These are phyloP conservation scores for Lactarius evosmus DNA, from an alignment of 768 basidiomycete genomes.

Conservation along the genomic window DNA sequence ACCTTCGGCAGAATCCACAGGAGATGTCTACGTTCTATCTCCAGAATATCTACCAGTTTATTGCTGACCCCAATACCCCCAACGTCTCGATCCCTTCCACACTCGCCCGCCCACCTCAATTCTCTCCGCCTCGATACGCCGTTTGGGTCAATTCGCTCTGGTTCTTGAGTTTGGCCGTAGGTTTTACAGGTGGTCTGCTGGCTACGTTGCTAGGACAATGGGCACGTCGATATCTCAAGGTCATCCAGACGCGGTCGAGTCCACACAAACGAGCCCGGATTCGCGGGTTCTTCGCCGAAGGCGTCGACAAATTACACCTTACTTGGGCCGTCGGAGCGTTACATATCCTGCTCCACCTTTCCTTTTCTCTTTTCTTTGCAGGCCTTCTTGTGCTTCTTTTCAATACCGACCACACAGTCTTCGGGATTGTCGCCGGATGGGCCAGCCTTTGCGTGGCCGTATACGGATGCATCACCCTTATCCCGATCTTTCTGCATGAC, in stretches of 20 bases:
- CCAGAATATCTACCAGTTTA: no score
- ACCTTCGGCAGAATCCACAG: neutral
- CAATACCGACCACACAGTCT: neutral
- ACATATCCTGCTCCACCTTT: conserved; percentile 18
- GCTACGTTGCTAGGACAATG: conserved; percentile 15
- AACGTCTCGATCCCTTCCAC: neutral
- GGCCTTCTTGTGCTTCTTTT: conserved; percentile 16
- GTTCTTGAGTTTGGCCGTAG: conserved; percentile 10
- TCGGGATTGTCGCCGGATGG: neutral
- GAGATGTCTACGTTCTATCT: neutral
- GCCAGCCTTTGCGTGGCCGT: no score
- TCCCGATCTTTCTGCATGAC: neutral
- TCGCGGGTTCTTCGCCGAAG: conserved; percentile 10
- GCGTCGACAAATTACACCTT: conserved; percentile 1
- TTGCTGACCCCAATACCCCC: neutral
- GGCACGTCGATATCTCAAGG: conserved; percentile 15
- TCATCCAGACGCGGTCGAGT: neutral
- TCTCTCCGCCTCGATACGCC: conserved; percentile 1
- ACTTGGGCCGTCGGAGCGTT: conserved; percentile 1
- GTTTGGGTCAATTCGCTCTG: conserved; percentile 17
- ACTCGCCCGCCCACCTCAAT: neutral
- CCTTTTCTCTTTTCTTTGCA: conserved; percentile 20
- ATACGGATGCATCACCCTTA: neutral
- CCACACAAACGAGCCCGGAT: conserved; percentile 12
- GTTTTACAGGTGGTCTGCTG: conserved; percentile 11